Conservation (phyloP, 2,329 filamentous ascomycete genomes). For the Ustulina deusta region DNA sequence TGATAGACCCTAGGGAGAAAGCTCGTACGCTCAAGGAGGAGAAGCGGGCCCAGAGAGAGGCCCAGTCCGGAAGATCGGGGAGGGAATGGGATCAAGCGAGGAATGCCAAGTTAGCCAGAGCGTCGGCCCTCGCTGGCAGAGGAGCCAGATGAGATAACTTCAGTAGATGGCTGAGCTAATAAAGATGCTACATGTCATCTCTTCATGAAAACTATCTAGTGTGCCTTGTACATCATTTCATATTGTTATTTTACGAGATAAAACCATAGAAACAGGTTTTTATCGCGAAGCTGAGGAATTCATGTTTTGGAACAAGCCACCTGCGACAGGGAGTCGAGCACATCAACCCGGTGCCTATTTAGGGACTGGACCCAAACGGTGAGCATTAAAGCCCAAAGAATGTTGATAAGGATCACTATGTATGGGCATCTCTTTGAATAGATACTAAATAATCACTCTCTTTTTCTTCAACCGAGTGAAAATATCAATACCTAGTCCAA, state of each 20-base stretch:
- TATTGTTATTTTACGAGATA: neutral
- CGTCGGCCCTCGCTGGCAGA: constrained; percentile 66
- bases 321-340: neutral
- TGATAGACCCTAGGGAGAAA: constrained; percentile 92
- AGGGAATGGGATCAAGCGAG: constrained; percentile 70
- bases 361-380: neutral
- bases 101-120: constrained; percentile 67
- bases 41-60: constrained; percentile 70
- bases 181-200: constrained; percentile 7
- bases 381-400: neutral
- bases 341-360: neutral
- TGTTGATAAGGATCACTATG: neutral
- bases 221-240: neutral
- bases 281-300: neutral
- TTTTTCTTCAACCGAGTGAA: neutral
- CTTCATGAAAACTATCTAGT: neutral
- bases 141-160: constrained; percentile 61
- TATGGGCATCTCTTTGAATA: neutral
- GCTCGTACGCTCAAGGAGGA: constrained; percentile 77
- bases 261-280: neutral
- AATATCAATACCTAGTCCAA: no score
- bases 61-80: constrained; percentile 62
- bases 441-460: neutral
- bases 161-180: neutral
- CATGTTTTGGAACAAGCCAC: neutral